A percentile compares a stretch with the other conserved stretches of the same genome.
phyloP scores from a whole-genome alignment of 228 moss, liverwort and hornwort species.

The Sphagnum magellanicum region DNA sequence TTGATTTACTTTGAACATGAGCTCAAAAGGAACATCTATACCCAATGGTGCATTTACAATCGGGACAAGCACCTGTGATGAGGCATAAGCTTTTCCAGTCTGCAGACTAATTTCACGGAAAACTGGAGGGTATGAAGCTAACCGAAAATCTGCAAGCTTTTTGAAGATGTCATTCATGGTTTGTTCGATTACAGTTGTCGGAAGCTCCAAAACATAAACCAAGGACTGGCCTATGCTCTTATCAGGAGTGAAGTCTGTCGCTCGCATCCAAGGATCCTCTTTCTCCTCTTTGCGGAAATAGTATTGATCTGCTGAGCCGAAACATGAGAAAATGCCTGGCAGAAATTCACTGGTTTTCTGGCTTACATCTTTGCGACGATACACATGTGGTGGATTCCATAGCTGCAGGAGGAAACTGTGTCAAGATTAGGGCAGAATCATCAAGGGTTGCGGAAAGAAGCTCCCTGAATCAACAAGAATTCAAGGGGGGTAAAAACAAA shows the following conservation, averaged over 20 bases:
- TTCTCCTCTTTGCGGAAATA: conserved; percentile 19
- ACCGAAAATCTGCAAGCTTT: conserved; percentile 26
- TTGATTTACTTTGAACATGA: conserved; percentile 64
- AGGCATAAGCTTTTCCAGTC: conserved; percentile 29
- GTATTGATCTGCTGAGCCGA: neutral
- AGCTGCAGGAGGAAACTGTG: neutral
- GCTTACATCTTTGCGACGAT: conserved; percentile 10
- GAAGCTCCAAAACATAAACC: conserved; percentile 28
- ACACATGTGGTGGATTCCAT: conserved; percentile 25
- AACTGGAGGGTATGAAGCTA: conserved; percentile 25
- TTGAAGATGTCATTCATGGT: conserved; percentile 21
- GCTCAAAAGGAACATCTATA: conserved; percentile 34
- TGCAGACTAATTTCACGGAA: conserved; percentile 19
- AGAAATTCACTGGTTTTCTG: conserved; percentile 14
- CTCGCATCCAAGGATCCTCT: conserved; percentile 58
- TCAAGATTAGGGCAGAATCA: neutral
- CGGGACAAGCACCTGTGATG: conserved; percentile 58
- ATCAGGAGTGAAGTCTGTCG: conserved; percentile 65
- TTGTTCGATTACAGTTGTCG: conserved; percentile 18
- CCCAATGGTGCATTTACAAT: conserved; percentile 28
- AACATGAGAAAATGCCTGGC: conserved; percentile 15
- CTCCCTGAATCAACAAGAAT: neutral
- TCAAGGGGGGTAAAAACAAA: neutral
- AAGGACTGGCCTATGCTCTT: conserved; percentile 49
- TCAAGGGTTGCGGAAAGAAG: neutral